A percentile compares a stretch with the other conserved stretches of the same genome.
phyloP scores from a whole-genome alignment of 1,139 yeast genomes.

The Entelexis sorbosivorans region DNA sequence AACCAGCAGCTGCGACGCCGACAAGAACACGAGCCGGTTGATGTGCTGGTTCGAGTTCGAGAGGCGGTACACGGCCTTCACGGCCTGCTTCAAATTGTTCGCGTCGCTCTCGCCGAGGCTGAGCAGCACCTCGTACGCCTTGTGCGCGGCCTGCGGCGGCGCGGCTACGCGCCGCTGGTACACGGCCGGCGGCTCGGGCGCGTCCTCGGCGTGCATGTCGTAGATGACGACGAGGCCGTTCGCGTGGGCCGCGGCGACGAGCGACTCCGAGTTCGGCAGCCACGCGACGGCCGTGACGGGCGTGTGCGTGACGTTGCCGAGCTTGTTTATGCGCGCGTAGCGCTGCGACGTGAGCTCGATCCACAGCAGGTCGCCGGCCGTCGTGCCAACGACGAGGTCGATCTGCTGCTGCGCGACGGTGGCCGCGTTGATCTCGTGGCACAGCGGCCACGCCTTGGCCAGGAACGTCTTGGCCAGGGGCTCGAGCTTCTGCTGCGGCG shows the following conservation, averaged over 20 bases:
- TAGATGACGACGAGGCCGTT: constrained; percentile 35
- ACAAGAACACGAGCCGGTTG: constrained; percentile 27
- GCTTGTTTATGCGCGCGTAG: constrained; percentile 43
- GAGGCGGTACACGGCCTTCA: constrained; percentile 15
- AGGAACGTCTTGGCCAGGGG: constrained; percentile 33
- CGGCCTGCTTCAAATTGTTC: not conserved
- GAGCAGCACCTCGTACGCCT: constrained; percentile 16
- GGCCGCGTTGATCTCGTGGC: constrained; percentile 30
- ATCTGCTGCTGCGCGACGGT: constrained; percentile 34
- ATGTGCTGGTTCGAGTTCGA: constrained; percentile 53
- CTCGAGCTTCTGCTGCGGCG: constrained; percentile 27
- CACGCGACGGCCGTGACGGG: constrained; percentile 35
- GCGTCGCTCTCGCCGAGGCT: constrained; percentile 44
- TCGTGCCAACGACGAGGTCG: constrained; percentile 43
- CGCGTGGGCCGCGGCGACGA: constrained; percentile 35
- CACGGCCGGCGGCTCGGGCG: constrained; percentile 10
- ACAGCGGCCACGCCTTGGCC: constrained; percentile 35
- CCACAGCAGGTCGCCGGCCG: constrained; percentile 50
- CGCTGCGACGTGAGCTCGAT: constrained; percentile 38
- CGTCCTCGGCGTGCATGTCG: constrained; percentile 36
- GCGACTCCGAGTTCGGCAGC: constrained; percentile 34
- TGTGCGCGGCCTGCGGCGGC: not conserved
- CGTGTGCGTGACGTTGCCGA: constrained; percentile 32
- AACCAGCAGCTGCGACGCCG: constrained; percentile 36
- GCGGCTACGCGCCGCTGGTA: not conserved